phyloP scores from a whole-genome alignment of 805 yeast genomes.

The Suhomyces sp. region DNA sequence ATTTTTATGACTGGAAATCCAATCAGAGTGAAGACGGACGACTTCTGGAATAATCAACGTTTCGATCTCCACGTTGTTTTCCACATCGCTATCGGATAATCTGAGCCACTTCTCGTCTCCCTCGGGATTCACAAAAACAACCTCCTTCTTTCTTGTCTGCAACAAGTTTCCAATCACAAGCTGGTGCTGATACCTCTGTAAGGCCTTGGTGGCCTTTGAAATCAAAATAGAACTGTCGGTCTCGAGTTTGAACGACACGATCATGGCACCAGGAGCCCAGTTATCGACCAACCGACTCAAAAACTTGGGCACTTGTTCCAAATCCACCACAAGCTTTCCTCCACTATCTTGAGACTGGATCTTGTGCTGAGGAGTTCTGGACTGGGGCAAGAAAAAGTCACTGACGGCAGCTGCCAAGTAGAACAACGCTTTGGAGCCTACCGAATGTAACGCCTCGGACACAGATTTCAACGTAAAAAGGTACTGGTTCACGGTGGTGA shows the following conservation, averaged over 20 bases:
- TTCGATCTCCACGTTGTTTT: constrained; percentile 62
- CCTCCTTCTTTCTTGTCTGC: constrained; percentile 84
- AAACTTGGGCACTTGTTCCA: constrained; percentile 96
- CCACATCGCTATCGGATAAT: constrained; percentile 41
- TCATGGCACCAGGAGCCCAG: constrained; percentile 96
- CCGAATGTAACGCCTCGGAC: constrained; percentile 54
- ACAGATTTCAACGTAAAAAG: constrained; percentile 74
- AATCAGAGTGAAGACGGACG: constrained; percentile 55
- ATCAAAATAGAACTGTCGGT: constrained; percentile 74
- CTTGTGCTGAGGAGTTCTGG: constrained; percentile 87
- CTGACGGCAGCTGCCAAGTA: constrained; percentile 97
- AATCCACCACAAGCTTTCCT: constrained; percentile 76
- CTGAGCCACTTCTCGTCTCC: constrained; percentile 47
- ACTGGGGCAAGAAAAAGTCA: constrained; percentile 88
- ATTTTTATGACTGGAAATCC: constrained; percentile 41
- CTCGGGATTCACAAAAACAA: constrained; percentile 70
- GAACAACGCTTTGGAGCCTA: constrained; percentile 63
- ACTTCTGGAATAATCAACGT: constrained; percentile 77
- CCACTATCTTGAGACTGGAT: constrained; percentile 73
- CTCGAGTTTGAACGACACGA: constrained; percentile 89
- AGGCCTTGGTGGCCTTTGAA: constrained; percentile 73
- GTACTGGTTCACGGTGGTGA: constrained; percentile 93
- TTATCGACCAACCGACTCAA: constrained; percentile 80
- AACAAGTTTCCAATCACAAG: constrained; percentile 90
- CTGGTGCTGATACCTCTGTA: constrained; percentile 85